A percentile compares a stretch with the other conserved stretches of the same genome.
Conservation (phyloP, 352 stramenopile species). For the Blastocystis sp. region DNA sequence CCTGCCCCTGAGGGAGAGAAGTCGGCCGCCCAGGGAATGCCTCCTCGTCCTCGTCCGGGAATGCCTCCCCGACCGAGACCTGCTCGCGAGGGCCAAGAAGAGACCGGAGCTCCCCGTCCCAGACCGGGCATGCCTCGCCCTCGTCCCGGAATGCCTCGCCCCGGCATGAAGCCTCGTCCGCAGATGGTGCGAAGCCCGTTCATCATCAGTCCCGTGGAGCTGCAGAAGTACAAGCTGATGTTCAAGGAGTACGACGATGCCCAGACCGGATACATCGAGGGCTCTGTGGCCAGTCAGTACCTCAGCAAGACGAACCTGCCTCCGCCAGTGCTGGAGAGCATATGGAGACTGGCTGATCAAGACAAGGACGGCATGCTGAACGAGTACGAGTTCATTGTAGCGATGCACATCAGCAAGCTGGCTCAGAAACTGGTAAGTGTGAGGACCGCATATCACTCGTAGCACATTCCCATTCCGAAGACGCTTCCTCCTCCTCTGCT, state of each 20-base stretch:
- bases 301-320: conserved; percentile 1
- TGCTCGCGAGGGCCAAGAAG: background rate
- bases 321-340: conserved; percentile 33
- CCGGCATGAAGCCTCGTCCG: conserved; percentile 17
- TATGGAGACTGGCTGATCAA: conserved; percentile 37
- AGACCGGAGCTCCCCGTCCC: background rate
- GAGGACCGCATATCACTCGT: background rate
- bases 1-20: background rate
- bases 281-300: conserved; percentile 2
- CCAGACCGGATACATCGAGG: conserved; percentile 33
- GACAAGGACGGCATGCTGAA: conserved; percentile 56
- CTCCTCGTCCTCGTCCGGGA: background rate
- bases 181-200: background rate
- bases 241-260: conserved; percentile 59
- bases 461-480: conserved; percentile 27
- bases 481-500: conserved; percentile 17
- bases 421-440: conserved; percentile 31
- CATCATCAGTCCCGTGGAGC: conserved; percentile 23
- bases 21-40: too few species aligned
- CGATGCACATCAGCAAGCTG: conserved; percentile 13
- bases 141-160: background rate
- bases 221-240: conserved; percentile 56
- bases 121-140: conserved; percentile 31
- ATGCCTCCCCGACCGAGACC: background rate
- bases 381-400: conserved; percentile 58